These are phyloP conservation scores for Hemisphaericaspora nanyangensis DNA, from an alignment of 805 yeast species.

Conservation along the genomic window DNA sequence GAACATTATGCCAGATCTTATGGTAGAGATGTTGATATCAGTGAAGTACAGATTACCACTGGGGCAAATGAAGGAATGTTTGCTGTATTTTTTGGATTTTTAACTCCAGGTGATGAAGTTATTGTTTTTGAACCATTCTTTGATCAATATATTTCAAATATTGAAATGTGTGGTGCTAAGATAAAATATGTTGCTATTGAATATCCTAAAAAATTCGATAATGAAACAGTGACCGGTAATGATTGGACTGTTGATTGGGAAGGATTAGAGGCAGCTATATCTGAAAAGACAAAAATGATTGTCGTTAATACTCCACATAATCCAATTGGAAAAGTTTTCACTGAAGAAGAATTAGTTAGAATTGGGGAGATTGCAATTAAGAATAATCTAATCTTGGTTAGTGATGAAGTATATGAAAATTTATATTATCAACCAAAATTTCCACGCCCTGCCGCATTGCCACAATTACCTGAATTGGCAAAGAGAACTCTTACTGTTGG, in stretches of 20 bases:
- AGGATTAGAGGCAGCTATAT: constrained; percentile 68
- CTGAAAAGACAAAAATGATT: constrained; percentile 75
- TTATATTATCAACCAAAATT: constrained; percentile 67
- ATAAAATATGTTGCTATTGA: constrained; percentile 82
- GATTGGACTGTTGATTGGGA: constrained; percentile 88
- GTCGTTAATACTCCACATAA: constrained; percentile 94
- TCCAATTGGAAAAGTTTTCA: constrained; percentile 90
- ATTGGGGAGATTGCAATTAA: constrained; percentile 84
- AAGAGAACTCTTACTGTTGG: constrained; percentile 86
- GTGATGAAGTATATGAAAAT: constrained; percentile 96
- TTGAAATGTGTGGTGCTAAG: constrained; percentile 90
- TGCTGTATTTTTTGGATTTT: constrained; percentile 76
- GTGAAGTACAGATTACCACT: constrained; percentile 78
- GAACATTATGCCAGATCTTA: constrained; percentile 68
- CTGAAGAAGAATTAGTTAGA: constrained; percentile 63
- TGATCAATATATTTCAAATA: constrained; percentile 93
- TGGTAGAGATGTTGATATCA: constrained; percentile 50
- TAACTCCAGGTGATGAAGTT: constrained; percentile 88
- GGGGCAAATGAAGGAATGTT: constrained; percentile 98
- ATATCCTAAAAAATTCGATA: constrained; percentile 71
- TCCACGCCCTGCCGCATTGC: constrained; percentile 78
- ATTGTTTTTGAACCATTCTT: constrained; percentile 96
- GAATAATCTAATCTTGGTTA: constrained; percentile 74
- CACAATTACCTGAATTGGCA: constrained; percentile 63
- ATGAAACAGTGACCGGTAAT: constrained; percentile 64